These are phyloP conservation scores for Nakataea oryzae DNA, from an alignment of 2,329 filamentous ascomycete species.

Conservation along the genomic window DNA sequence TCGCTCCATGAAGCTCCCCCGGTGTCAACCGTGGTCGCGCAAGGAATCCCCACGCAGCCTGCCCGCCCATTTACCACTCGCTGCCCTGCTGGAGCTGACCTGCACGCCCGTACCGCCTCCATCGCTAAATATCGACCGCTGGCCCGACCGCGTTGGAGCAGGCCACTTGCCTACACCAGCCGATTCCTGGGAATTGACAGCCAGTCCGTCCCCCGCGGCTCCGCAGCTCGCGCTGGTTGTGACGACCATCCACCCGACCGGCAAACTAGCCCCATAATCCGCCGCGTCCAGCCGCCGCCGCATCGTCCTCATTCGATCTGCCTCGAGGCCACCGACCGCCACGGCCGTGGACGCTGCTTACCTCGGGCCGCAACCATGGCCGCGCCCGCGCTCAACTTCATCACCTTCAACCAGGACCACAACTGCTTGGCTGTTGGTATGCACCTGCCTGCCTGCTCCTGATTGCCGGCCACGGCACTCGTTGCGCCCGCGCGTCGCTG, in stretches of 20 bases:
- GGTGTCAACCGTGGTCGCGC: not conserved
- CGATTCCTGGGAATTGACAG: not conserved
- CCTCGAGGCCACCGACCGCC: not conserved
- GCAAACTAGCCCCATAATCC: too few species aligned
- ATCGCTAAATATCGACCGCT: not conserved
- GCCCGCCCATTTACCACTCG: not conserved
- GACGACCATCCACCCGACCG: not conserved
- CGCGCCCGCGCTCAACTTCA: conserved; percentile 78
- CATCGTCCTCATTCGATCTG: not conserved
- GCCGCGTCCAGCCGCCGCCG: too few species aligned
- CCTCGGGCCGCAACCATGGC: conserved; percentile 38
- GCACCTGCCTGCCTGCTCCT: conserved; percentile 18
- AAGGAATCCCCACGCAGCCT: not conserved
- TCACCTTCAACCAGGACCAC: conserved; percentile 99
- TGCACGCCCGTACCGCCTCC: not conserved
- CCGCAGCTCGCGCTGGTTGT: too few species aligned
- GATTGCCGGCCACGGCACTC: not conserved
- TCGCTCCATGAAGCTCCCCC: not conserved
- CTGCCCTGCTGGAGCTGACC: not conserved
- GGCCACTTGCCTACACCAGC: not conserved
- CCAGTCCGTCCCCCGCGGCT: too few species aligned
- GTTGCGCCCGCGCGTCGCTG: not conserved
- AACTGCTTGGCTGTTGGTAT: conserved; percentile 90
- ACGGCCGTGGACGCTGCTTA: not conserved
- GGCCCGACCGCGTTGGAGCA: not conserved